These are phyloP conservation scores for Aureobasidium sp. DNA, from an alignment of 2,329 filamentous ascomycete species.

Conservation along the genomic window DNA sequence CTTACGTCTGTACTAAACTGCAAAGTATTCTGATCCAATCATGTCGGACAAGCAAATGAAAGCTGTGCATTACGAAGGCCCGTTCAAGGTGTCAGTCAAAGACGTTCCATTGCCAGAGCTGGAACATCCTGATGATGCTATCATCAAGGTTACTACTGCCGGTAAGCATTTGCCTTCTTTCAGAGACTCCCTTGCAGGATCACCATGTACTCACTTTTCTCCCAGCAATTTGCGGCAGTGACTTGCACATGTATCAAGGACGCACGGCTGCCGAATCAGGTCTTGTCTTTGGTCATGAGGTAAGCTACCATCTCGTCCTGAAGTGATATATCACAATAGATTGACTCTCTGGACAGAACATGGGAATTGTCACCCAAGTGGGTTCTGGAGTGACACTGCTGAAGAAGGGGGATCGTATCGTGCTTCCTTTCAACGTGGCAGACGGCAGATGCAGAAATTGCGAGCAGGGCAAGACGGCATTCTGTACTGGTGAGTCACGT, in stretches of 20 bases:
- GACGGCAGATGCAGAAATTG: constrained; percentile 57
- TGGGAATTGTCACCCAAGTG: constrained; percentile 49
- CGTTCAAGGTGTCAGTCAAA: constrained; percentile 55
- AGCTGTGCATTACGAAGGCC: constrained; percentile 55
- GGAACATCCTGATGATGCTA: constrained; percentile 56
- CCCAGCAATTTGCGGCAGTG: constrained; percentile 19
- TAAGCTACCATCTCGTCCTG: not conserved
- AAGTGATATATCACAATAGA: not conserved
- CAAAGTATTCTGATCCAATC: not conserved
- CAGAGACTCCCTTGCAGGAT: not conserved
- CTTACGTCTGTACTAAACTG: not conserved
- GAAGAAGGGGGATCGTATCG: constrained; percentile 55
- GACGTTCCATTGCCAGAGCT: constrained; percentile 51
- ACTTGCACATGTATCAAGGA: constrained; percentile 55
- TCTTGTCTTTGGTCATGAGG: constrained; percentile 54
- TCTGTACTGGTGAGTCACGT: constrained; percentile 46
- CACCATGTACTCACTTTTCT: not conserved
- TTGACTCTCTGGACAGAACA: constrained; percentile 31
- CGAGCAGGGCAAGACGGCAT: constrained; percentile 56
- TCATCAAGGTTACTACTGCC: constrained; percentile 58
- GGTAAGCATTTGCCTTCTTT: constrained; percentile 25
- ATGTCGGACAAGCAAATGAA: constrained; percentile 36
- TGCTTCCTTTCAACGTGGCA: constrained; percentile 58
- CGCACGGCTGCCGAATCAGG: constrained; percentile 54
- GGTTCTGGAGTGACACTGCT: constrained; percentile 53